A percentile compares a stretch with the other conserved stretches of the same genome.
Conservation (phyloP, 202 grass and related monocot species). For the Alloteropsis angusta region DNA sequence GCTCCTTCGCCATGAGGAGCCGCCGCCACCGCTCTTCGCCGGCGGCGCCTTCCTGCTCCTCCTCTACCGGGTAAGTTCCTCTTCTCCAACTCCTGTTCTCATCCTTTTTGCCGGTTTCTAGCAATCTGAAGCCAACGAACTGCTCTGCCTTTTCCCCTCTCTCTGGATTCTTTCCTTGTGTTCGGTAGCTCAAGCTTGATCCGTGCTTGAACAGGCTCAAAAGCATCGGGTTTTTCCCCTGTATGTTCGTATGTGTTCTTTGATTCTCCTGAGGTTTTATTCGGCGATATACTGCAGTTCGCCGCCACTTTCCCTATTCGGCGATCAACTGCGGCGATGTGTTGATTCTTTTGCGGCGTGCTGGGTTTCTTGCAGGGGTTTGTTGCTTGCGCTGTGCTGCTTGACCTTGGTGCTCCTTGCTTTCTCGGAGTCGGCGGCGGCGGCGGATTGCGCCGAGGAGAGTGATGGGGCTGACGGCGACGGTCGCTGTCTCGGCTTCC, state of each 20-base stretch:
- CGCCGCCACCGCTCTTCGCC: constrained; percentile 17
- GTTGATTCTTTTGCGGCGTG: constrained; percentile 16
- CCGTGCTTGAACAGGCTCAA: constrained; percentile 18
- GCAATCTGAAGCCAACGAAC: constrained; percentile 9
- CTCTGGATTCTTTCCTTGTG: background rate
- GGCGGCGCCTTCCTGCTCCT: constrained; percentile 1
- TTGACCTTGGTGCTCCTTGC: constrained; percentile 10
- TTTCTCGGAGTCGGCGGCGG: constrained; percentile 10
- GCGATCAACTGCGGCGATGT: constrained; percentile 22
- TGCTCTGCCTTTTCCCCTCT: background rate
- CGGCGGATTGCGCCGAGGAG: constrained; percentile 15
- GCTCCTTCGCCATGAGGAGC: constrained; percentile 24
- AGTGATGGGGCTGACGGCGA: constrained; percentile 8
- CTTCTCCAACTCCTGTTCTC: background rate
- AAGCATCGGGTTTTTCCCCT: background rate
- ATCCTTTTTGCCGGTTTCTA: constrained; percentile 3
- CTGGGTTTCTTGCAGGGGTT: constrained; percentile 25
- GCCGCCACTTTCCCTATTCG: constrained; percentile 11
- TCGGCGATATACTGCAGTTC: constrained; percentile 17
- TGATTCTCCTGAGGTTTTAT: constrained; percentile 9
- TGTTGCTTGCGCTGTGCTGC: constrained; percentile 25
- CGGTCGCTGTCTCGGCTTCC: constrained; percentile 41
- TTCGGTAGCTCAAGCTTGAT: constrained; percentile 6
- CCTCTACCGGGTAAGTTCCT: constrained; percentile 11
- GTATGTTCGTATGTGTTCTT: background rate